Conservation (phyloP, 1,284 basidiomycete species). For the Marasmius fiardii region DNA sequence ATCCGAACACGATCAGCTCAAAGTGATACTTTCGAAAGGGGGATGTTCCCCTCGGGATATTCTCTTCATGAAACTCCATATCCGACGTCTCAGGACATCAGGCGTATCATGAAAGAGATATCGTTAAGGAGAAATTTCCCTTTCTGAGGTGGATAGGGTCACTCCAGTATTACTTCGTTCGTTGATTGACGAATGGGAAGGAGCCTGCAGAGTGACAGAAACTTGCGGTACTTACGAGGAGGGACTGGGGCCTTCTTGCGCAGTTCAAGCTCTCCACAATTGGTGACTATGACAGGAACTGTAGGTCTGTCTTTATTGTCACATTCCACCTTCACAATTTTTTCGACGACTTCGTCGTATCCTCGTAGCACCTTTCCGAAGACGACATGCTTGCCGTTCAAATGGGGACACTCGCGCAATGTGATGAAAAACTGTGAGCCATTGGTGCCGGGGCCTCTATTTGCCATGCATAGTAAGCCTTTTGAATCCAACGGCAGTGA, state of each 20-base stretch:
- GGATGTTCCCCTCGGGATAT: too few species aligned
- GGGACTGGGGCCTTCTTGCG: conserved; percentile 34
- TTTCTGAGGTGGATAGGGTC: too few species aligned
- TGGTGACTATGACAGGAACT: conserved; percentile 68
- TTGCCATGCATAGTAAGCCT: conserved; percentile 82
- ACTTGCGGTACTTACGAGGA: conserved; percentile 3
- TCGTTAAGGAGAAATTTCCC: too few species aligned
- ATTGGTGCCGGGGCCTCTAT: conserved; percentile 78
- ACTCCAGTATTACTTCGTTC: too few species aligned
- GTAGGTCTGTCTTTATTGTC: conserved; percentile 72
- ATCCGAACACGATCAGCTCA: too few species aligned
- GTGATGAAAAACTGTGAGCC: conserved; percentile 86
- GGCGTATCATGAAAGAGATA: too few species aligned
- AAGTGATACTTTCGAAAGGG: too few species aligned
- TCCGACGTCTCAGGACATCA: too few species aligned
- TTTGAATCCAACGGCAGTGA: conserved; percentile 60
- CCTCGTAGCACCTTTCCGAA: conserved; percentile 67
- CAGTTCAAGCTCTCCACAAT: conserved; percentile 85
- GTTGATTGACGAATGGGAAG: too few species aligned
- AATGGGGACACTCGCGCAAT: conserved; percentile 35
- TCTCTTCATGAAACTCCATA: too few species aligned
- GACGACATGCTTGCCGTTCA: conserved; percentile 72
- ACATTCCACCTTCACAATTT: conserved; percentile 52
- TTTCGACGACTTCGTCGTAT: conserved; percentile 56
- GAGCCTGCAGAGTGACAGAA: conserved; percentile 3